phyloP scores from a whole-genome alignment of 2,329 filamentous ascomycete genomes.

The Meredithiella fracta region DNA sequence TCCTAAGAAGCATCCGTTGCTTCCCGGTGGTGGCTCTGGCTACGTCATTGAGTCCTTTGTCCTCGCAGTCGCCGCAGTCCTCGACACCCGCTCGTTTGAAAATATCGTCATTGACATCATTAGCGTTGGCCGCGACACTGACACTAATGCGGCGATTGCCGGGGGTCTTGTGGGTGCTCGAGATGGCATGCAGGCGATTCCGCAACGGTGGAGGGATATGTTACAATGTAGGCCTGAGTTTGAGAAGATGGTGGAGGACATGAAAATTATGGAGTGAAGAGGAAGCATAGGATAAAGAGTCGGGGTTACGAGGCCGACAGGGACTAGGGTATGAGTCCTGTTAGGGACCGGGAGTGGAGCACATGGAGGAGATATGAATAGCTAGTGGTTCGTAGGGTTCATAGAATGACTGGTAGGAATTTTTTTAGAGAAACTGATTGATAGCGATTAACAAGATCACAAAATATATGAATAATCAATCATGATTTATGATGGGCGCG shows the following conservation, averaged over 20 bases:
- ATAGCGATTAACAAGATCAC: too few relatives aligned
- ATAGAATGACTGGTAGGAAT: too few relatives aligned
- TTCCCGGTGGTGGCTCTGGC: neutral
- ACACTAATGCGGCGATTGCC: slow-evolving; percentile 31
- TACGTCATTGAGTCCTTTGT: slow-evolving; percentile 16
- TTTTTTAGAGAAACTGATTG: too few relatives aligned
- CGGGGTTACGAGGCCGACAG: neutral
- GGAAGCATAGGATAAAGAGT: neutral
- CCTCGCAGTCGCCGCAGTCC: slow-evolving; percentile 15
- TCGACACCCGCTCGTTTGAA: slow-evolving; percentile 16
- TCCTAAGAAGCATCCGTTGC: neutral
- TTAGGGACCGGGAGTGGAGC: too few relatives aligned
- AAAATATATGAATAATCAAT: too few relatives aligned
- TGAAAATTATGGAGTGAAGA: neutral
- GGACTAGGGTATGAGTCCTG: neutral
- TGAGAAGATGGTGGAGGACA: slow-evolving; percentile 13
- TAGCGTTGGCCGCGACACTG: slow-evolving; percentile 28
- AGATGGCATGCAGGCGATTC: slow-evolving; percentile 28
- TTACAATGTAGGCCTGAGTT: slow-evolving; percentile 28
- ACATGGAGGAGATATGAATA: too few relatives aligned
- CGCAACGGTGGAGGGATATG: slow-evolving; percentile 23
- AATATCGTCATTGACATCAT: slow-evolving; percentile 31
- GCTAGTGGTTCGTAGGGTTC: too few relatives aligned
- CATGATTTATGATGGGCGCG: too few relatives aligned
- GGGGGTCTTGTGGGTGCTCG: slow-evolving; percentile 30